Evolutionary conservation across 352 stramenopile species (phyloP).

Genomic region (Phytophthora ramorum): DNA sequence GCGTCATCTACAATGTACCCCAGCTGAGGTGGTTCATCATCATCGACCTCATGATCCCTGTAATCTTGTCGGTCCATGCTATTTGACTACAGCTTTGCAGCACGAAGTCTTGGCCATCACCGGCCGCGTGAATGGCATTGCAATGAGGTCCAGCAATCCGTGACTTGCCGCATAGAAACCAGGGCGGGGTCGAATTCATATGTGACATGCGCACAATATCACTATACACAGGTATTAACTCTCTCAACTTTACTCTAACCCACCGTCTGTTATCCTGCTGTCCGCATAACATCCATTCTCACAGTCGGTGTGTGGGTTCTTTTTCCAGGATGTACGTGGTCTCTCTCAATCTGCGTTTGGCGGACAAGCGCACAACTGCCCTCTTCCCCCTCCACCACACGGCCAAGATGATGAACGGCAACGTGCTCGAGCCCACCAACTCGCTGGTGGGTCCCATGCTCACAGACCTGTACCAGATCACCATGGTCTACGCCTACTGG

Average conservation of each 20-base stretch:
- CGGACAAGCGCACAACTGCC: constrained; percentile 2
- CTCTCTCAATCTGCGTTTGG: constrained; percentile 25
- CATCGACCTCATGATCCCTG: too few relatives aligned
- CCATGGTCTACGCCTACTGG: constrained; percentile 98
- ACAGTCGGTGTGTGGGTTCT: constrained; percentile 12
- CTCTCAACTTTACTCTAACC: neutral
- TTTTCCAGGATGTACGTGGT: constrained; percentile 27
- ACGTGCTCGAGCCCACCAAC: constrained; percentile 88
- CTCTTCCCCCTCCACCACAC: neutral
- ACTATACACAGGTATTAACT: neutral
- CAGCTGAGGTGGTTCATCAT: too few relatives aligned
- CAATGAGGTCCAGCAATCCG: neutral
- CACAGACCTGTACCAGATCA: constrained; percentile 99
- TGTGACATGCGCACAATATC: constrained; percentile 10
- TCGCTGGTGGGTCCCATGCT: constrained; percentile 95
- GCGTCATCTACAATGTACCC: too few relatives aligned
- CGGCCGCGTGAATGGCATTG: too few relatives aligned
- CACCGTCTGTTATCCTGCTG: neutral
- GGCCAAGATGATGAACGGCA: constrained; percentile 37
- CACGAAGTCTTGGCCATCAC: too few relatives aligned
- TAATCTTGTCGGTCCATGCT: too few relatives aligned
- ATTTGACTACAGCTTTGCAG: too few relatives aligned
- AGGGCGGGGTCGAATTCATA: neutral
- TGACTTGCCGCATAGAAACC: too few relatives aligned
- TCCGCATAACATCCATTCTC: neutral